Conservation (phyloP, 176 grass and related monocot species). For the bread wheat (Triticum aestivum) region DNA sequence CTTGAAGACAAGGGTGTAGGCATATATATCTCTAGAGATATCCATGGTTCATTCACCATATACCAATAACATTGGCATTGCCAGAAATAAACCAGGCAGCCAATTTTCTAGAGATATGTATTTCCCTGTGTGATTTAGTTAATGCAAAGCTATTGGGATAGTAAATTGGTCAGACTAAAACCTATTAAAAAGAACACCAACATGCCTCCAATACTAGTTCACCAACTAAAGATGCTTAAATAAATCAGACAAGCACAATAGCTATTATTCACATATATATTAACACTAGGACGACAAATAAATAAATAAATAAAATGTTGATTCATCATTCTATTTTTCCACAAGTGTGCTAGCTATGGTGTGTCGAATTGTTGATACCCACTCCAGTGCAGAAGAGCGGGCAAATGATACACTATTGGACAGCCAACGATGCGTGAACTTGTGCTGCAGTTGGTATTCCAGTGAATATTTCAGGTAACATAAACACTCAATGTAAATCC, state of each 20-base stretch:
- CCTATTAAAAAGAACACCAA: not conserved
- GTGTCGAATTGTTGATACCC: not conserved
- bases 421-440: not conserved
- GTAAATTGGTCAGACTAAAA: not conserved
- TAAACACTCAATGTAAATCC: conserved; percentile 6
- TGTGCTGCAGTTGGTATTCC: not conserved
- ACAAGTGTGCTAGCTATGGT: not conserved
- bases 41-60: not conserved
- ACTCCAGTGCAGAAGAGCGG: not conserved
- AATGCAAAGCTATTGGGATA: not conserved
- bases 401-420: not conserved
- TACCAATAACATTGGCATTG: not conserved
- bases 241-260: not conserved
- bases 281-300: not conserved
- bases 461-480: not conserved
- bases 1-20: not conserved
- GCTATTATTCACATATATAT: not conserved
- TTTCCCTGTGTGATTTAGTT: not conserved
- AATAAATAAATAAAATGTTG: not conserved
- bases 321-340: not conserved
- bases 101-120: not conserved
- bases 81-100: not conserved
- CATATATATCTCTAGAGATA: not conserved
- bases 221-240: not conserved
- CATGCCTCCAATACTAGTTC: not conserved